A percentile compares a stretch with the other conserved stretches of the same genome.
These are phyloP conservation scores for Arabidopsis arenosa DNA, from an alignment of 345 rosid genomes.

Conservation along the genomic window DNA sequence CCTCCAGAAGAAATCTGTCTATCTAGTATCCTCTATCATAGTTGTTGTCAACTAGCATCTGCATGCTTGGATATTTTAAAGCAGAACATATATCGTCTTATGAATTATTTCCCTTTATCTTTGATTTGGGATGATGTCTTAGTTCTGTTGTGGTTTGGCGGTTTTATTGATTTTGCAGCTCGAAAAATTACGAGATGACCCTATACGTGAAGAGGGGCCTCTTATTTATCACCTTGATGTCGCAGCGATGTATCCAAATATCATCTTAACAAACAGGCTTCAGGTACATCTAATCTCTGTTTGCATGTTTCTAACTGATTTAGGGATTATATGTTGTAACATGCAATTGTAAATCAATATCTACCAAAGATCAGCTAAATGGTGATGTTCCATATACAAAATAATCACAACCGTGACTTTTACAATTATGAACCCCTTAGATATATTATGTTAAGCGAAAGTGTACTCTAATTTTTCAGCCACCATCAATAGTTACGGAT, in stretches of 20 bases:
- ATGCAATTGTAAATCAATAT: slow-evolving; percentile 15
- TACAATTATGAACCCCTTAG: slow-evolving; percentile 19
- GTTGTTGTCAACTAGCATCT: slow-evolving; percentile 24
- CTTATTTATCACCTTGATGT: slow-evolving; percentile 98
- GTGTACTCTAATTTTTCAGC: slow-evolving; percentile 58
- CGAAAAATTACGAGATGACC: slow-evolving; percentile 70
- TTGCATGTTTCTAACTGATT: slow-evolving; percentile 21
- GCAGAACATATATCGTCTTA: slow-evolving; percentile 22
- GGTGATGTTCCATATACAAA: background rate
- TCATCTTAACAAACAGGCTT: slow-evolving; percentile 95
- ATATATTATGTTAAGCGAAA: slow-evolving; percentile 16
- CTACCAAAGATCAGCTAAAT: background rate
- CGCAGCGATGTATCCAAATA: slow-evolving; percentile 99
- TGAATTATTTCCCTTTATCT: background rate
- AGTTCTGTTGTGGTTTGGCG: slow-evolving; percentile 32
- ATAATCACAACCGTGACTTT: slow-evolving; percentile 1
- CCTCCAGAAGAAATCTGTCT: slow-evolving; percentile 19
- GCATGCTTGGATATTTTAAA: slow-evolving; percentile 24
- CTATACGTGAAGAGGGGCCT: slow-evolving; percentile 90
- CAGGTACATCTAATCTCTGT: slow-evolving; percentile 61
- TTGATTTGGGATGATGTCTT: background rate
- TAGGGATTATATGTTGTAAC: slow-evolving; percentile 3
- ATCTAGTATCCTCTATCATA: slow-evolving; percentile 23
- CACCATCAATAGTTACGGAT: slow-evolving; percentile 88
- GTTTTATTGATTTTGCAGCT: slow-evolving; percentile 61